These are phyloP conservation scores for Suhomyces terraborum DNA, from an alignment of 1,139 yeast genomes.

Conservation along the genomic window DNA sequence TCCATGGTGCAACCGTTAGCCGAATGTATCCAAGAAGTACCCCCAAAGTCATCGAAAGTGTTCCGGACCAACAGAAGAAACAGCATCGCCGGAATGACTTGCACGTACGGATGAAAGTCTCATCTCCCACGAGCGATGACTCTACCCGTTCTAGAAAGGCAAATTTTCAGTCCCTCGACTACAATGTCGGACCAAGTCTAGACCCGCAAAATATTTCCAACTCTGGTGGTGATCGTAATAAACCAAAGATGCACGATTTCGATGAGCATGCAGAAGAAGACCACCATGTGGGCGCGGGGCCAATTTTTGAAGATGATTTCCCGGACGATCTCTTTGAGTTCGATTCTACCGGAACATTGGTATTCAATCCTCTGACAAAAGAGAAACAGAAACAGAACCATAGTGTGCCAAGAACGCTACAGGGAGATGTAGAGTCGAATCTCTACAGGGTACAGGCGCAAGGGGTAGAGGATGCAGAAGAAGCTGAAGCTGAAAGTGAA, in stretches of 20 bases:
- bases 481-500: background rate
- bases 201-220: background rate
- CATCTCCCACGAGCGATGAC: background rate
- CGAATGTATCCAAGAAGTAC: too few relatives aligned
- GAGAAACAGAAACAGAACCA: background rate
- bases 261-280: background rate
- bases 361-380: background rate
- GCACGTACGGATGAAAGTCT: background rate
- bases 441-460: background rate
- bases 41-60: too few relatives aligned
- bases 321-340: slow-evolving; percentile 21
- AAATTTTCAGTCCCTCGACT: background rate
- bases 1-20: too few relatives aligned
- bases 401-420: background rate
- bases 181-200: background rate
- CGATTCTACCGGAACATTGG: slow-evolving; percentile 24
- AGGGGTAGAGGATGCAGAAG: too few relatives aligned
- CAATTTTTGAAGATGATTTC: slow-evolving; percentile 12
- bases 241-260: background rate
- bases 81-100: too few relatives aligned
- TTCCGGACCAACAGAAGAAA: too few relatives aligned
- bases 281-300: background rate
- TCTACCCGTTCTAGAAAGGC: background rate
- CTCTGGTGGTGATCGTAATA: background rate
- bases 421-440: background rate